phyloP scores from a whole-genome alignment of 1,284 basidiomycete species.

The Pyrrhoderma lamaoense region DNA sequence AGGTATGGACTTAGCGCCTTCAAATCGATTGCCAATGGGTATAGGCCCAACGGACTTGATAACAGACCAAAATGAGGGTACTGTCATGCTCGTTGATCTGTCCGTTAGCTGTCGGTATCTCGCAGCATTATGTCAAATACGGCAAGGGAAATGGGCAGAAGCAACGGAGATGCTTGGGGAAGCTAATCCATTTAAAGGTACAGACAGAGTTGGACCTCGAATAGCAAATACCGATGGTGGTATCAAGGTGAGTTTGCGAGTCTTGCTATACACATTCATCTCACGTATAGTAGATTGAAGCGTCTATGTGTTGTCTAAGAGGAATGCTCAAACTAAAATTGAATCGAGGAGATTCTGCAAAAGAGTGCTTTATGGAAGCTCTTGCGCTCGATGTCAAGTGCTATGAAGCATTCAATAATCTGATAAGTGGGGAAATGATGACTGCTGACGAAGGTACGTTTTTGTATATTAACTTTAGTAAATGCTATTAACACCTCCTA shows the following conservation, averaged over 20 bases:
- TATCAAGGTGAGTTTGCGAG: constrained; percentile 55
- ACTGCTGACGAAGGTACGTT: constrained; percentile 78
- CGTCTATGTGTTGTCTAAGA: constrained; percentile 91
- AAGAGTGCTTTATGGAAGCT: constrained; percentile 92
- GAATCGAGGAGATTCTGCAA: constrained; percentile 83
- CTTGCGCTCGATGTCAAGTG: constrained; percentile 94
- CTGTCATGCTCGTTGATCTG: constrained; percentile 79
- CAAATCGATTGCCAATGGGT: constrained; percentile 47
- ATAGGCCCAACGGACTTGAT: constrained; percentile 58
- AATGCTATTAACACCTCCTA: constrained; percentile 29
- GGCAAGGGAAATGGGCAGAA: constrained; percentile 89
- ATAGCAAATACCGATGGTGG: constrained; percentile 76
- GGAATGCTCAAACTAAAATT: constrained; percentile 92
- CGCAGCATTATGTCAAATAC: constrained; percentile 90
- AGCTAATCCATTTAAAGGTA: constrained; percentile 76
- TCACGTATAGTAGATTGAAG: constrained; percentile 62
- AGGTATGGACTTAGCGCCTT: constrained; percentile 6
- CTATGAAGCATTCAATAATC: constrained; percentile 90
- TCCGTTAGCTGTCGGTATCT: constrained; percentile 90
- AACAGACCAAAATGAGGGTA: constrained; percentile 51
- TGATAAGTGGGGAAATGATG: constrained; percentile 93
- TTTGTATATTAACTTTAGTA: constrained; percentile 12
- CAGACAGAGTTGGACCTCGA: constrained; percentile 49
- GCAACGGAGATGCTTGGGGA: constrained; percentile 93
- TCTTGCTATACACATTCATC: constrained; percentile 4